phyloP scores from a whole-genome alignment of 306 rosid species.

The Alnus rubra region DNA sequence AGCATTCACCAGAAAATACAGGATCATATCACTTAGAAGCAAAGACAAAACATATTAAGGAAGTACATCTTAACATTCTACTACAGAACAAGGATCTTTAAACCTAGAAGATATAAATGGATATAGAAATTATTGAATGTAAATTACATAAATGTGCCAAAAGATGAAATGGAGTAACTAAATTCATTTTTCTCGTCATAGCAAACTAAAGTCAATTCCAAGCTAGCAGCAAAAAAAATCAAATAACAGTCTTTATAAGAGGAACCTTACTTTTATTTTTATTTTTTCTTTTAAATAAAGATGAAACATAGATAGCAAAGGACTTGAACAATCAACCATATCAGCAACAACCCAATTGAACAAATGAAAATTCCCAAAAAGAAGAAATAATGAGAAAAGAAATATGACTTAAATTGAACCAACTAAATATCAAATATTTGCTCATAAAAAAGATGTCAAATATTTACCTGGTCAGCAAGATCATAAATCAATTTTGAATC shows the following conservation, averaged over 20 bases:
- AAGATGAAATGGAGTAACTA: constrained; percentile 1
- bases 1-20: not conserved
- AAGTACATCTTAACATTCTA: not conserved
- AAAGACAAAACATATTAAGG: not conserved
- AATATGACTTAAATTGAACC: constrained; percentile 17
- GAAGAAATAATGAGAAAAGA: not conserved
- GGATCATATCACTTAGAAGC: not conserved
- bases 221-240: not conserved
- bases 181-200: not conserved
- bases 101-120: not conserved
- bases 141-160: not conserved
- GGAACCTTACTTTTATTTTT: no score
- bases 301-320: not conserved
- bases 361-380: not conserved
- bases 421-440: constrained; percentile 19
- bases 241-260: not conserved
- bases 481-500: constrained; percentile 94
- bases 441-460: no score
- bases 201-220: not conserved
- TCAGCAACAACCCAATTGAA: not conserved
- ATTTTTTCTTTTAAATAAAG: not conserved
- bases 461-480: constrained; percentile 94
- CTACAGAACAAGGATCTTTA: not conserved
- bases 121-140: not conserved
- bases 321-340: not conserved